Conservation (phyloP, 2,329 filamentous ascomycete genomes). For the Aspergillus pseudonomiae region DNA sequence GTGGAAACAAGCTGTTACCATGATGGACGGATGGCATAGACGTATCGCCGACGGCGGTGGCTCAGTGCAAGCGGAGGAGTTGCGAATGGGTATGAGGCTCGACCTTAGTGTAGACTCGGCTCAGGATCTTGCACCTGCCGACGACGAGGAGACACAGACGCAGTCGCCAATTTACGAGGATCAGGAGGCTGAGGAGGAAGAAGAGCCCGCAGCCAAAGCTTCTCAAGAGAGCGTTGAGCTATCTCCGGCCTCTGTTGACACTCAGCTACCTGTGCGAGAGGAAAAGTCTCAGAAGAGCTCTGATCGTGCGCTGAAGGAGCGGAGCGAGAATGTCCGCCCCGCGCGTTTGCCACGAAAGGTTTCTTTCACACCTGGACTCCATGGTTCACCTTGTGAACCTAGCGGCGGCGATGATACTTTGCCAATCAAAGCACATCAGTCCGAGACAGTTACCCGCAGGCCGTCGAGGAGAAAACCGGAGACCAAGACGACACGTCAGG, state of each 20-base stretch:
- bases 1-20: slow-evolving; percentile 84
- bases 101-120: slow-evolving; percentile 37
- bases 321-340: slow-evolving; percentile 39
- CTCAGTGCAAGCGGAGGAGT: slow-evolving; percentile 46
- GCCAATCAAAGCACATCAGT: slow-evolving; percentile 36
- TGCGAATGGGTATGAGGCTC: slow-evolving; percentile 48
- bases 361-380: slow-evolving; percentile 38
- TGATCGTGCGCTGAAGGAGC: slow-evolving; percentile 39
- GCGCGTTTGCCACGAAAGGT: slow-evolving; percentile 40
- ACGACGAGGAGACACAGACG: slow-evolving; percentile 24
- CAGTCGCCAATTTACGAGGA: slow-evolving; percentile 38
- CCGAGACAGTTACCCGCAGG: slow-evolving; percentile 33
- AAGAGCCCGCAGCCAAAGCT: slow-evolving; percentile 29
- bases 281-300: slow-evolving; percentile 19
- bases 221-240: background rate
- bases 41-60: slow-evolving; percentile 62
- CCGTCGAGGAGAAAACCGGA: slow-evolving; percentile 31
- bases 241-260: background rate
- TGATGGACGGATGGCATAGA: slow-evolving; percentile 92
- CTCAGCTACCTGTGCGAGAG: slow-evolving; percentile 11
- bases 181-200: slow-evolving; percentile 32
- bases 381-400: slow-evolving; percentile 31
- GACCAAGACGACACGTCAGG: slow-evolving; percentile 32
- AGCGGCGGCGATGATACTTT: slow-evolving; percentile 36
- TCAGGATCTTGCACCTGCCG: slow-evolving; percentile 23